phyloP scores from a whole-genome alignment of 306 rosid species.

The Boehmeria nivea region DNA sequence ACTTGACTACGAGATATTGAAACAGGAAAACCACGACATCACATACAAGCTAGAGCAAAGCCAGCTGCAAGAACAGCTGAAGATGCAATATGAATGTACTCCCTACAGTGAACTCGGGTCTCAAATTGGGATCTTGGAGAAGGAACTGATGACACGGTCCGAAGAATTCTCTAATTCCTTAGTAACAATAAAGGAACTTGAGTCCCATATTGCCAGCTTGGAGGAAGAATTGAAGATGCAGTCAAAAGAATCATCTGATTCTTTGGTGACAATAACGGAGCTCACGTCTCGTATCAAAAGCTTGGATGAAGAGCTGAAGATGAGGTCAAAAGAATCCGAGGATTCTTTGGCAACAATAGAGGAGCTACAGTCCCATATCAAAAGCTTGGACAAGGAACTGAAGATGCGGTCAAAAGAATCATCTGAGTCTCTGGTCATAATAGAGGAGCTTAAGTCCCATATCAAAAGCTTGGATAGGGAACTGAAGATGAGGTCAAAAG shows the following conservation, averaged over 20 bases:
- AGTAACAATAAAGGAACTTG: slow-evolving; percentile 59
- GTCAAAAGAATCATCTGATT: slow-evolving; percentile 68
- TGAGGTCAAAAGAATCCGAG: slow-evolving; percentile 56
- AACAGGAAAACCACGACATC: slow-evolving; percentile 88
- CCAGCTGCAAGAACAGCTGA: slow-evolving; percentile 77
- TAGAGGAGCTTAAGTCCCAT: slow-evolving; percentile 55
- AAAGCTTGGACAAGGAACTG: slow-evolving; percentile 55
- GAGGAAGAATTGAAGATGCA: slow-evolving; percentile 61
- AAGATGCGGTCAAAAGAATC: slow-evolving; percentile 62
- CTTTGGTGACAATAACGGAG: slow-evolving; percentile 56
- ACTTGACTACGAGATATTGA: slow-evolving; percentile 91
- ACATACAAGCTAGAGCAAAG: slow-evolving; percentile 77
- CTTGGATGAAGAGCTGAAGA: slow-evolving; percentile 60
- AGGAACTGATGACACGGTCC: slow-evolving; percentile 55
- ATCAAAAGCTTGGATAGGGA: slow-evolving; percentile 54
- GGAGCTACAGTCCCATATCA: slow-evolving; percentile 57
- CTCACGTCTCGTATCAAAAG: slow-evolving; percentile 54
- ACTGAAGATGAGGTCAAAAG: slow-evolving; percentile 64
- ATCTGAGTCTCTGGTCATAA: slow-evolving; percentile 57
- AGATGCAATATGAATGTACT: slow-evolving; percentile 72
- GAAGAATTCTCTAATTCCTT: slow-evolving; percentile 65
- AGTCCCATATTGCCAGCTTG: slow-evolving; percentile 51
- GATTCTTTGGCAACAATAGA: slow-evolving; percentile 57
- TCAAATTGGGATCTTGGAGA: slow-evolving; percentile 35
- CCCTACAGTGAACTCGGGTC: slow-evolving; percentile 54